A percentile compares a stretch with the other conserved stretches of the same genome.
These are phyloP conservation scores for Prunus mongolica DNA, from an alignment of 306 rosid genomes.

Conservation along the genomic window DNA sequence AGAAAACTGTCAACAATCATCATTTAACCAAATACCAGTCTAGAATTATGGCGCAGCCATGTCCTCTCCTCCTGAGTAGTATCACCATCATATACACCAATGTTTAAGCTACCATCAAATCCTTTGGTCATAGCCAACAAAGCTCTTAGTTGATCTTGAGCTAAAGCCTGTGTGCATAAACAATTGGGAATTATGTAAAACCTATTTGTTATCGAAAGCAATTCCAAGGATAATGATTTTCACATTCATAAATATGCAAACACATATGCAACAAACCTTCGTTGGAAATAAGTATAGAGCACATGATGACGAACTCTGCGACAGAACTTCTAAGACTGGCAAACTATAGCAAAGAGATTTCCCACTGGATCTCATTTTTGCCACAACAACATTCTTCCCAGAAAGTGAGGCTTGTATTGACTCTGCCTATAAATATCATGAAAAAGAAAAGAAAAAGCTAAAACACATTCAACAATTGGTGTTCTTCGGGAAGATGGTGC, in stretches of 20 bases:
- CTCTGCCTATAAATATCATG: slow-evolving; percentile 48
- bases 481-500: slow-evolving; percentile 11
- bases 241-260: slow-evolving; percentile 4
- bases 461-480: slow-evolving; percentile 19
- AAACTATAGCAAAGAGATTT: slow-evolving; percentile 93
- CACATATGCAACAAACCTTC: slow-evolving; percentile 54
- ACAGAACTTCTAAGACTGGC: slow-evolving; percentile 70
- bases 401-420: slow-evolving; percentile 71
- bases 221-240: background rate
- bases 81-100: slow-evolving; percentile 92
- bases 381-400: slow-evolving; percentile 72
- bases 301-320: slow-evolving; percentile 51
- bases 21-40: slow-evolving; percentile 59
- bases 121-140: slow-evolving; percentile 60
- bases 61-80: slow-evolving; percentile 63
- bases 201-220: background rate
- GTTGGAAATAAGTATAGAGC: slow-evolving; percentile 91
- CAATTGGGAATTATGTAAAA: slow-evolving; percentile 12
- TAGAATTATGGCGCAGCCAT: slow-evolving; percentile 66
- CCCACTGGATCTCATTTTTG: slow-evolving; percentile 95
- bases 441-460: background rate
- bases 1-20: slow-evolving; percentile 8
- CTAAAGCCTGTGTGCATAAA: slow-evolving; percentile 66
- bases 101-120: slow-evolving; percentile 48
- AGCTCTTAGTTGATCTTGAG: slow-evolving; percentile 94